Conservation (phyloP, 768 basidiomycete genomes). For the Rhodotorula diobovata region DNA sequence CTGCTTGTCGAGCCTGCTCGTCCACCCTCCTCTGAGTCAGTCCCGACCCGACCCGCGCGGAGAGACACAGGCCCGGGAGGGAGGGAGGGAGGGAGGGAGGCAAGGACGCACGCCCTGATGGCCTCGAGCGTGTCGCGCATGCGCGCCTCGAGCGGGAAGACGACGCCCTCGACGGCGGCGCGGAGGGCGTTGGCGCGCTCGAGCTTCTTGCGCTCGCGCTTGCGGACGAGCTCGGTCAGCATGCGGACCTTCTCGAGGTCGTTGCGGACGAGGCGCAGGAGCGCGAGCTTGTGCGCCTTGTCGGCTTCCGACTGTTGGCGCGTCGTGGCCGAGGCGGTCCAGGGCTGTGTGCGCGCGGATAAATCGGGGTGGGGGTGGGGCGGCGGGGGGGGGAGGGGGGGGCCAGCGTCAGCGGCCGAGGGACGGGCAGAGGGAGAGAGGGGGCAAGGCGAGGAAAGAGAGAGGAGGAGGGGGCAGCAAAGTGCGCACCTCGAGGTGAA, state of each 20-base stretch:
- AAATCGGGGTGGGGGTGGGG: too few relatives aligned
- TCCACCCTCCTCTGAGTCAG: background rate
- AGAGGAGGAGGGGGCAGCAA: too few relatives aligned
- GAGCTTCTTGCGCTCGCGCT: constrained; percentile 77
- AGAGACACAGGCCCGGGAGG: too few relatives aligned
- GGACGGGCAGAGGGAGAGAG: too few relatives aligned
- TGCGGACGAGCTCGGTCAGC: constrained; percentile 63
- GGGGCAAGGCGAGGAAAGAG: too few relatives aligned
- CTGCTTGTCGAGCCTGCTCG: constrained; percentile 51
- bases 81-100: background rate
- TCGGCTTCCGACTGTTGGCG: constrained; percentile 72
- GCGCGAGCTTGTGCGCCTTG: constrained; percentile 69
- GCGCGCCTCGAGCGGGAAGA: constrained; percentile 64
- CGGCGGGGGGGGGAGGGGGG: background rate
- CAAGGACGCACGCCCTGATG: constrained; percentile 59
- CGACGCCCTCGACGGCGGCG: constrained; percentile 58
- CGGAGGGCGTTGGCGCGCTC: constrained; percentile 64
- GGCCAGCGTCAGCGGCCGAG: background rate
- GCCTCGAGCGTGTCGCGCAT: constrained; percentile 65
- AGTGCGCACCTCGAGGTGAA: constrained; percentile 70
- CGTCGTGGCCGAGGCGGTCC: constrained; percentile 72
- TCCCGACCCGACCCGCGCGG: background rate
- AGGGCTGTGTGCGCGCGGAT: constrained; percentile 56
- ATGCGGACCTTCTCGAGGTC: constrained; percentile 72
- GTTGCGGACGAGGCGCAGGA: constrained; percentile 61